phyloP scores from a whole-genome alignment of 352 stramenopile genomes.

The Pythium sp. region DNA sequence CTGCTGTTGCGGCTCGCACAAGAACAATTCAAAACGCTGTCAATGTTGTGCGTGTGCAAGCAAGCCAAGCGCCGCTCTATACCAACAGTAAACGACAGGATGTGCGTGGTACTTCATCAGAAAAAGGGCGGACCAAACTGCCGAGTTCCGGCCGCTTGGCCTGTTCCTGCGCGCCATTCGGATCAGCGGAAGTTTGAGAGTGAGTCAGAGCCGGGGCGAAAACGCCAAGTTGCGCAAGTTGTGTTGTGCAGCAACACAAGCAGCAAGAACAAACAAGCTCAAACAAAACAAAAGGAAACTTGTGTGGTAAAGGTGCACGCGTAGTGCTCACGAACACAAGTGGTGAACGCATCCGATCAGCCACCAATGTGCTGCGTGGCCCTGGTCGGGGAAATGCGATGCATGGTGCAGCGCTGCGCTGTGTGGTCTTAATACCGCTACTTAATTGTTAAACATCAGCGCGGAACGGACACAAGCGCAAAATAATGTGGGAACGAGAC shows the following conservation, averaged over 20 bases:
- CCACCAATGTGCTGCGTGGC: not conserved
- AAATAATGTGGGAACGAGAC: not conserved
- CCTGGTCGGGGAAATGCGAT: not conserved
- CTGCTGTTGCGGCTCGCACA: not conserved
- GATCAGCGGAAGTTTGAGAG: constrained; percentile 4
- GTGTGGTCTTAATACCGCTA: not conserved
- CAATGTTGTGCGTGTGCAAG: not conserved
- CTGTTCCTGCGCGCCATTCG: constrained; percentile 17
- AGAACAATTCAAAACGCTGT: not conserved
- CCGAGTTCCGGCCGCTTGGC: not conserved
- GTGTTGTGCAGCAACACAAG: not conserved
- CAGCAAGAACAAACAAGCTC: not conserved
- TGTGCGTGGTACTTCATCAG: constrained; percentile 8
- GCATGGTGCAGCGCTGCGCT: too few relatives aligned
- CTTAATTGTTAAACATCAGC: constrained; percentile 2
- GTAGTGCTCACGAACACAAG: not conserved
- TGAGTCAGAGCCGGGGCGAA: constrained; percentile 3
- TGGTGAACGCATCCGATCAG: not conserved
- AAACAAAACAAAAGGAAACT: not conserved
- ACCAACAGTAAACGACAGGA: constrained; percentile 12
- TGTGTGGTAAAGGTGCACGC: not conserved
- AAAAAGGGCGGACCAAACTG: constrained; percentile 16
- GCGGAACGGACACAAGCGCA: not conserved
- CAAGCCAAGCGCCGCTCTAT: constrained; percentile 9
- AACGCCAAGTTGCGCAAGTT: constrained; percentile 1